Evolutionary conservation across 305 asterid genomes (phyloP).

Genomic region (Solanum hybrid): DNA sequence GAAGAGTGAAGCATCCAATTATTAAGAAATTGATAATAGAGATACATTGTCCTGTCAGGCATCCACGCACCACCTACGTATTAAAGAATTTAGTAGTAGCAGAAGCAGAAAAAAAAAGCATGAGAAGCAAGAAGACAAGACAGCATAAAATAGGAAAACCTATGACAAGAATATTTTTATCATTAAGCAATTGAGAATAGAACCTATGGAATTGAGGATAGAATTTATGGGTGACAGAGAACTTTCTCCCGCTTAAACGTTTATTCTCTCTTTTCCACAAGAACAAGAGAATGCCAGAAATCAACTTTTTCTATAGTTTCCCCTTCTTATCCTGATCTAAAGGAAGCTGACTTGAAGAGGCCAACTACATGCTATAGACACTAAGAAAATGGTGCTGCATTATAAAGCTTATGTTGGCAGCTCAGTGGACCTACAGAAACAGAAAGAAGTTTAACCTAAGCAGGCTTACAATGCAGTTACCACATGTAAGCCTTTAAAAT

Average conservation of each 20-base stretch:
- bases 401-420: neutral
- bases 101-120: neutral
- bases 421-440: neutral
- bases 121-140: neutral
- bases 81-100: neutral
- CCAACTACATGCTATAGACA: neutral
- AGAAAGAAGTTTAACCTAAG: neutral
- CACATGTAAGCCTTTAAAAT: neutral
- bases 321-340: neutral
- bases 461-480: neutral
- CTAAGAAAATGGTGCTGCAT: neutral
- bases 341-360: neutral
- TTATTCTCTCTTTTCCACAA: neutral
- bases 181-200: neutral
- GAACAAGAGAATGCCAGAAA: neutral
- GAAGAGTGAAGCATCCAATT: neutral
- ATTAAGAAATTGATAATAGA: neutral
- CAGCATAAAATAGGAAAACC: neutral
- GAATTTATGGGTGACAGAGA: neutral
- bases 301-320: neutral
- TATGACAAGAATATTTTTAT: neutral
- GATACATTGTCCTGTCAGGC: neutral
- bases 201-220: neutral
- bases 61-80: neutral
- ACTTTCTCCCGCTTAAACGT: neutral